A percentile compares a stretch with the other conserved stretches of the same genome.
phyloP scores from a whole-genome alignment of 805 yeast genomes.

The Yamadazyma ubonensis region DNA sequence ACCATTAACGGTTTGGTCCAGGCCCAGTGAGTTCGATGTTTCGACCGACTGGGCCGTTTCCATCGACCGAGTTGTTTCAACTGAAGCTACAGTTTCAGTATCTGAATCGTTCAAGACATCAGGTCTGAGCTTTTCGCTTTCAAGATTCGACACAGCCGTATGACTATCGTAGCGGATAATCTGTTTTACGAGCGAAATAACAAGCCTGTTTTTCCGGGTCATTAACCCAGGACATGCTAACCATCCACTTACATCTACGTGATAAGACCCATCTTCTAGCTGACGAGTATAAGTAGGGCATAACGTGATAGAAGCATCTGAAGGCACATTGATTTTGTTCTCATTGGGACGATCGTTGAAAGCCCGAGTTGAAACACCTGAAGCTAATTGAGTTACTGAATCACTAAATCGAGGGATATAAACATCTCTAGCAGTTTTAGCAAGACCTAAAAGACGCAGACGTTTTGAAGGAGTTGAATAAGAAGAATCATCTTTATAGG shows the following conservation, averaged over 20 bases:
- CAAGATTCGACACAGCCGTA: slow-evolving; percentile 23
- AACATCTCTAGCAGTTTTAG: slow-evolving; percentile 54
- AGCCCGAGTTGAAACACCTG: slow-evolving; percentile 41
- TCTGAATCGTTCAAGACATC: slow-evolving; percentile 26
- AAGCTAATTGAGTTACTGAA: slow-evolving; percentile 48
- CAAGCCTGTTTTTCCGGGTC: slow-evolving; percentile 67
- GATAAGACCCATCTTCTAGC: slow-evolving; percentile 26
- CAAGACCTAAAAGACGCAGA: slow-evolving; percentile 48
- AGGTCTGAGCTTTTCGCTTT: slow-evolving; percentile 26
- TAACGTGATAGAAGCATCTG: slow-evolving; percentile 58
- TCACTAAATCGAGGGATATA: slow-evolving; percentile 54
- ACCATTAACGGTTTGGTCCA: slow-evolving; percentile 1
- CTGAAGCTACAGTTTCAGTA: slow-evolving; percentile 20
- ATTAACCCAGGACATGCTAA: slow-evolving; percentile 67
- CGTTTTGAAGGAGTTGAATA: slow-evolving; percentile 20
- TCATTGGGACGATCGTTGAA: slow-evolving; percentile 28
- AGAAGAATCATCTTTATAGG: not conserved
- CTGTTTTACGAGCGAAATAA: slow-evolving; percentile 68
- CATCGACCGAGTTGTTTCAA: slow-evolving; percentile 10
- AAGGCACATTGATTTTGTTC: slow-evolving; percentile 42
- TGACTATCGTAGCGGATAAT: slow-evolving; percentile 44
- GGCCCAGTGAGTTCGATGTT: slow-evolving; percentile 1
- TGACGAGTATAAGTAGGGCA: slow-evolving; percentile 38
- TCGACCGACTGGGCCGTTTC: not conserved
- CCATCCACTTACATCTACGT: slow-evolving; percentile 69